Evolutionary conservation across 2,329 filamentous ascomycete species (phyloP).

Genomic region (Parastagonospora nodorum): DNA sequence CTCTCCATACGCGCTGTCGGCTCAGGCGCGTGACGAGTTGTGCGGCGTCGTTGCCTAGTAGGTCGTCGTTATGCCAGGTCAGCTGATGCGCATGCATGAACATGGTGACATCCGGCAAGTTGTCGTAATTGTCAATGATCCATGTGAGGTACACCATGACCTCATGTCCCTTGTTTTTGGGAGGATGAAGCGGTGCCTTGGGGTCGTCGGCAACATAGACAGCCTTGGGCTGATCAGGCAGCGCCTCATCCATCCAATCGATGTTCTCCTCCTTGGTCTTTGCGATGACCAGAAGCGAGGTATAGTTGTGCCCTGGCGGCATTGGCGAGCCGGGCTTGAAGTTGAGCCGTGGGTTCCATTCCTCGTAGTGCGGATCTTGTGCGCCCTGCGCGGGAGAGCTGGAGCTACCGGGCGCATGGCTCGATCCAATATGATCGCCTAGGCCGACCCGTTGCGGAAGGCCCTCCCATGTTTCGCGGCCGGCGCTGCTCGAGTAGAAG

Average conservation of each 20-base stretch:
- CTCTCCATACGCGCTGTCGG: conserved; percentile 52
- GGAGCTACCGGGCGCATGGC: conserved; percentile 11
- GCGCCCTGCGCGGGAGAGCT: conserved; percentile 9
- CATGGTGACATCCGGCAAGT: conserved; percentile 62
- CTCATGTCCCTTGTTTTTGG: conserved; percentile 66
- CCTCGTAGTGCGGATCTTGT: conserved; percentile 39
- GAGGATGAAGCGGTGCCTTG: conserved; percentile 54
- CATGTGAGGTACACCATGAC: conserved; percentile 67
- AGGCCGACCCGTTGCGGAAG: conserved; percentile 49
- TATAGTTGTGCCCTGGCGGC: conserved; percentile 56
- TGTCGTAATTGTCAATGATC: conserved; percentile 66
- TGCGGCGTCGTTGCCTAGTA: conserved; percentile 51
- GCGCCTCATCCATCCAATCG: conserved; percentile 59
- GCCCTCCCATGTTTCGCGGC: conserved; percentile 43
- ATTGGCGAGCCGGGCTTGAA: conserved; percentile 39
- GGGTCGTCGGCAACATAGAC: conserved; percentile 61
- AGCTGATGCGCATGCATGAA: conserved; percentile 66
- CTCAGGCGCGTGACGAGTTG: conserved; percentile 53
- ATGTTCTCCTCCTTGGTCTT: conserved; percentile 58
- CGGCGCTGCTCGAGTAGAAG: conserved; percentile 43
- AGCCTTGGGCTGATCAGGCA: conserved; percentile 54
- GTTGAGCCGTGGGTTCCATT: conserved; percentile 45
- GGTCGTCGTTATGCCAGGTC: conserved; percentile 64
- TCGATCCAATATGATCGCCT: conserved; percentile 40
- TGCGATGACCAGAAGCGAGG: conserved; percentile 60